Evolutionary conservation across 164 flowering plant genomes (phyloP).

Genomic region (Kingdonia uniflora): DNA sequence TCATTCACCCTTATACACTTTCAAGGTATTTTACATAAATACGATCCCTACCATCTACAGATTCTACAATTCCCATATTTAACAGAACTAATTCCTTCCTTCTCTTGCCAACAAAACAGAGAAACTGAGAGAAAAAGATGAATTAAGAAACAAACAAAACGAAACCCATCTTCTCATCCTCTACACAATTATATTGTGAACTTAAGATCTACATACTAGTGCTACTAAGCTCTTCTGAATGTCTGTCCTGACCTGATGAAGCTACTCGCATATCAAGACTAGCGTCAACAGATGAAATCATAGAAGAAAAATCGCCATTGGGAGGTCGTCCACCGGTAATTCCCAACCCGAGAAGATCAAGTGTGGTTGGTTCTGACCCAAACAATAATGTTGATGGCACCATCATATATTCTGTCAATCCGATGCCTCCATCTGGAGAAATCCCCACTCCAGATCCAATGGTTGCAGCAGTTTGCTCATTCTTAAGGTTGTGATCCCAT

Average conservation of each 20-base stretch:
- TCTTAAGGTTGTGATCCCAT: slow-evolving; percentile 20
- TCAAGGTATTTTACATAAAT: no score
- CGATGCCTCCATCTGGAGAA: slow-evolving; percentile 27
- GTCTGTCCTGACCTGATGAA: slow-evolving; percentile 22
- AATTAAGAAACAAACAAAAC: no score
- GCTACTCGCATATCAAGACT: slow-evolving; percentile 4
- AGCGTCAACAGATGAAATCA: slow-evolving; percentile 14
- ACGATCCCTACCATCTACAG: no score
- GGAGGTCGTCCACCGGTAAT: slow-evolving; percentile 48
- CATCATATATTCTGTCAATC: slow-evolving; percentile 56
- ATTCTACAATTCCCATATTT: no score
- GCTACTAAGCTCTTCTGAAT: slow-evolving; percentile 6
- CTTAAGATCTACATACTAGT: no score
- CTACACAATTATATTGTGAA: no score
- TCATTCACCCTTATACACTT: no score
- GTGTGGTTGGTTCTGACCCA: slow-evolving; percentile 59
- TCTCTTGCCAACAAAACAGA: no score
- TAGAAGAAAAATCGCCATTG: slow-evolving; percentile 41
- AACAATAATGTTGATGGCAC: slow-evolving; percentile 46
- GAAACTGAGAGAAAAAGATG: no score
- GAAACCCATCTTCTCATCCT: no score
- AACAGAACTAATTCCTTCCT: no score
- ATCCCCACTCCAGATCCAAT: slow-evolving; percentile 47
- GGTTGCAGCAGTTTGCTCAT: slow-evolving; percentile 25
- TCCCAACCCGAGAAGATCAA: slow-evolving; percentile 73